Evolutionary conservation across 208 protist species (phyloP), one percentile per base, ranked within the genome.

Genomic region (Sergeia podlipaevii): DNA sequence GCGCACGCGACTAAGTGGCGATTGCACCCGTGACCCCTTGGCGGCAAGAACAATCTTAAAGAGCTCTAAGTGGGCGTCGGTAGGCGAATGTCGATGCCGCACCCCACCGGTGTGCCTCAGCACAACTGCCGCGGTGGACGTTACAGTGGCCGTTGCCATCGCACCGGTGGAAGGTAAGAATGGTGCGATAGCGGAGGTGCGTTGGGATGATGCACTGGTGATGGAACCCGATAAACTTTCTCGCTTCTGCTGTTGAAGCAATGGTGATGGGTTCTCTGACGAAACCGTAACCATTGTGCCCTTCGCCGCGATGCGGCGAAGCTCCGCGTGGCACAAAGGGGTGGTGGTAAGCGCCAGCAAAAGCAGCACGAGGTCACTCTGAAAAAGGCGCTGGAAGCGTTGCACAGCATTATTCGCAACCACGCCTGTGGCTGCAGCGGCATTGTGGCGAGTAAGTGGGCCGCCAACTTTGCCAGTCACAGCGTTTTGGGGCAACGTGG

Each of bases 351-450:
- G 51, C 4, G 77, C 72, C 30, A 93, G 65, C 17, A 85, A 63
- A 24, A 93, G 56, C 24, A 93, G 74, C n/a, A 84, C 70, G 27
- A 93, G 53, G 43, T 93, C 85, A 58, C 81, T 90, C 55, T 93
- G 85, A 46, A 82, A 93, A 5, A 93, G 32, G 2, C 62, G 52
- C 20, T 86, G 85, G 43, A 83, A 67, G 5, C 74, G 74, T 18
- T 73, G 32, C 1, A 53, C 11, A 3, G 8, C n/a, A 3, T 29
- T 10, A 7, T 10, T 4, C 33, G n/a, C 42, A 28, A 17, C 8
- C 44, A 32, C 28, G 46, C 4, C 17, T 4, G 7, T 24, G 44
- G 10, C 24, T 50, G 10, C 21, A 11, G 5, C 17, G n/a, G 26
- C 47, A 13, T 29, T 53, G 28, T 53, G 20, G 4, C 17, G n/a